phyloP scores from a whole-genome alignment of 148 eudicot species.

The Rhododendron vialii region DNA sequence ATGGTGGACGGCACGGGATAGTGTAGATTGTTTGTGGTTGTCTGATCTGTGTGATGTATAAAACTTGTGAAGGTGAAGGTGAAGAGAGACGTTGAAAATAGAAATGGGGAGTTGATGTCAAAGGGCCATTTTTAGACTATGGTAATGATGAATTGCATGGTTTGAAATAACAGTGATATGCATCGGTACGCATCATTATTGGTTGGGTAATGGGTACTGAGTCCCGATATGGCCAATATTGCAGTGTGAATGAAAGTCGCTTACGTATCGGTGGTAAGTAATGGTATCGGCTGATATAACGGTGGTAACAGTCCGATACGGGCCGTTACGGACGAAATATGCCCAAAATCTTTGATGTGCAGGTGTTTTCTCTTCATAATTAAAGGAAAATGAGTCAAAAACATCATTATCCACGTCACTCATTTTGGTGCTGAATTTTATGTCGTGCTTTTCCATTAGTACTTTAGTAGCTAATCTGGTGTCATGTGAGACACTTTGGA shows the following conservation, averaged over 20 bases:
- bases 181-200: not conserved
- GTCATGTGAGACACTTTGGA: not conserved
- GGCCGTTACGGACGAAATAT: not conserved
- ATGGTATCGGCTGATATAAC: not conserved
- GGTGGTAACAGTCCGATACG: not conserved
- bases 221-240: not conserved
- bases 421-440: not conserved
- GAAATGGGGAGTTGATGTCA: not conserved
- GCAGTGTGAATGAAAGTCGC: too few relatives aligned
- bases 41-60: not conserved
- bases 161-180: not conserved
- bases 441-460: not conserved
- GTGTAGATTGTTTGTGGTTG: not conserved
- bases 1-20: not conserved
- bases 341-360: not conserved
- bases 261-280: not conserved
- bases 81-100: not conserved
- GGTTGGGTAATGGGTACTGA: too few relatives aligned
- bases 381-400: not conserved
- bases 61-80: not conserved
- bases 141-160: not conserved
- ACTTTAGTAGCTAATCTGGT: not conserved
- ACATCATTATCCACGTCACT: not conserved
- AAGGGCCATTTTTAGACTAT: not conserved
- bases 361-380: not conserved